Base-by-base conservation (phyloP, 495 filamentous ascomycete species). In the Trypethelium eluteriae region DNA sequence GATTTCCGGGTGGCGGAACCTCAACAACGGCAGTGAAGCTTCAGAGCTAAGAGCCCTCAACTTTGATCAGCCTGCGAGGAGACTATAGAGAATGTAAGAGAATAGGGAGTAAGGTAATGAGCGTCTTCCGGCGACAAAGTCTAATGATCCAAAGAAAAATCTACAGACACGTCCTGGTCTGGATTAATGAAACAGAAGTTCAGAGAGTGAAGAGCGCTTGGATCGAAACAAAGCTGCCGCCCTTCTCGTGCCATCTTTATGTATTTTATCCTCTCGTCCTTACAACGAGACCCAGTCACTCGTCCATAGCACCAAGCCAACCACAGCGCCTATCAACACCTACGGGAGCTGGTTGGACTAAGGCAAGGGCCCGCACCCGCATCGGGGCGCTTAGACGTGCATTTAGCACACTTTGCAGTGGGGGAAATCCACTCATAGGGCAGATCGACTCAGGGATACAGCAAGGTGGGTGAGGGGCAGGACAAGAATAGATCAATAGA, bases 361-460 rank as follows among this genome's bases (percentile, higher is more conserved):
- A 59, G 25, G 53, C 32, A 36, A 32, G 53, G 2, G 34, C 53
- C 53, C 32, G 53, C 53, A 59, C 32, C 53, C 14, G 53, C 53
- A 59, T 18, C 25, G 7, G 25, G 53, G 53, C 53, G 53, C 53
- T 59, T 59, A 59, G 32, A 34, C 34, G 53, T 32, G 32, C 14
- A 59, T 59, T 59, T 59, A 59, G 53, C 53, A 59, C 53, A 59
- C n/a, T 59, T 59, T 59, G 53, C 53, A 59, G 18, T 14, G 53
- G 3, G 5, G 11, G 25, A 25, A 25, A 59, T 34, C 53, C 53
- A 36, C 53, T 59, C 53, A 59, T 11, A 36, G 53, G 36, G 5
- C 18, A 59, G 53, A 53, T 53, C 49, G 49, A 14, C 18, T 7
- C 53, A 59, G 11, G 53, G 53, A 36, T 14, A 35, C 10, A 32